Conservation (phyloP, 2,329 filamentous ascomycete species). For the Fusarium sambucinum region DNA sequence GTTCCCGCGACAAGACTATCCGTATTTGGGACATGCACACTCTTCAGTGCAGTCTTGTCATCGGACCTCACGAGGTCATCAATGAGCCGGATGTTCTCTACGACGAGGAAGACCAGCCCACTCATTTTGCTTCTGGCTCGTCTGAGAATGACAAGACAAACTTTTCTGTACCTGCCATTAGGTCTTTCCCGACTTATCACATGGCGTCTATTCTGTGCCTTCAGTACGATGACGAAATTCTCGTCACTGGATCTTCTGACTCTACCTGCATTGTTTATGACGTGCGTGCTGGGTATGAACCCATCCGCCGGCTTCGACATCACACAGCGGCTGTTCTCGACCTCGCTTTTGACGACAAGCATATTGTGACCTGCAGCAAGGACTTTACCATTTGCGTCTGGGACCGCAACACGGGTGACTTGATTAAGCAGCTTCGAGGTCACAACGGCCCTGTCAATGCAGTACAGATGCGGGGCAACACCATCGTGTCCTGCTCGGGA, state of each 20-base stretch:
- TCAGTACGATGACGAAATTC: slow-evolving; percentile 91
- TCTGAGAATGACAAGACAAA: slow-evolving; percentile 61
- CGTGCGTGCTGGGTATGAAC: slow-evolving; percentile 80
- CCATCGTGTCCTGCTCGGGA: slow-evolving; percentile 92
- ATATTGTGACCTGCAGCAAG: slow-evolving; percentile 98
- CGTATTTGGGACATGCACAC: slow-evolving; percentile 96
- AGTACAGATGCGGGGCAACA: slow-evolving; percentile 92
- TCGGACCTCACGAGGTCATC: slow-evolving; percentile 80
- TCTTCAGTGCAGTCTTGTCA: slow-evolving; percentile 84
- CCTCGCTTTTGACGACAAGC: slow-evolving; percentile 89
- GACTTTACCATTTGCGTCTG: slow-evolving; percentile 94
- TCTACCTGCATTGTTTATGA: slow-evolving; percentile 92
- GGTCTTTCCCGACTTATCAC: slow-evolving; percentile 77
- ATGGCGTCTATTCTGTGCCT: slow-evolving; percentile 93
- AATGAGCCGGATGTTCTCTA: slow-evolving; percentile 63
- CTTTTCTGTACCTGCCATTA: slow-evolving; percentile 65
- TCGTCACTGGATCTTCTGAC: slow-evolving; percentile 96
- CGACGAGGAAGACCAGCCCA: slow-evolving; percentile 63
- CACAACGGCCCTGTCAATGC: slow-evolving; percentile 96
- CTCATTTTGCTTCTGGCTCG: slow-evolving; percentile 67
- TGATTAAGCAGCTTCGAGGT: slow-evolving; percentile 83
- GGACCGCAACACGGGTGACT: slow-evolving; percentile 82
- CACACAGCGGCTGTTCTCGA: slow-evolving; percentile 93
- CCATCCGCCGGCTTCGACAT: slow-evolving; percentile 79
- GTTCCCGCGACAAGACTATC: slow-evolving; percentile 94